Evolutionary conservation across 176 grass and related monocot species (phyloP), one percentile per base, ranked within the genome.

Genomic region (Oropetium thomaeum): DNA sequence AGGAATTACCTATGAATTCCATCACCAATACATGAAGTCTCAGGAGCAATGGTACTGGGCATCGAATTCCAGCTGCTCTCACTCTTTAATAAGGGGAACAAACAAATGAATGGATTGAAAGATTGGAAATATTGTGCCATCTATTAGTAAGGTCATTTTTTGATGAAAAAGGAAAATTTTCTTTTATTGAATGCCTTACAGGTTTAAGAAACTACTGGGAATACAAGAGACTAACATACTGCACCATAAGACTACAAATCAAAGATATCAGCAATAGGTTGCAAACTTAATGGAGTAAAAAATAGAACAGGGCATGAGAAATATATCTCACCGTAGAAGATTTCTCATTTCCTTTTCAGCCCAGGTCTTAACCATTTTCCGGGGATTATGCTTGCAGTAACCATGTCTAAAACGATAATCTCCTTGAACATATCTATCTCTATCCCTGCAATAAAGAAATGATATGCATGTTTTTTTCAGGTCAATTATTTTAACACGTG

Each of bases 311-410:
- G 53, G 51, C 37, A 65, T 55, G 2, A 74, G 41, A 26, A 32
- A 58, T 15, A 60, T 32, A 72, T 58, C 73, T 77, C 72, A 97
- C 91, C 89, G 81, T 44, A 88, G 23, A 69, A 98, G 96, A 74
- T 97, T 98, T 65, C 96, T 79, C 84, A 90, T 94, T 81, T 98
- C 96, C 88, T 98, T 98, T 74, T 98, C 91, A 62, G 96, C 91
- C 91, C 91, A 98, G 54, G 96, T 98, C 75, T 98, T 94, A 30
- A 98, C 96, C 96, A 98, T 98, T 85, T 98, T 98, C 42, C 96
- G 83, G 44, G 96, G 96, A 81, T 98, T 98, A 81, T 98, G 91
- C 75, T 94, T 98, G 84, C 96, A 98, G 54, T 98, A 98, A 73
- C 96, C 96, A 86, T 98, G 74, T 85, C 96, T 95, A 65, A 98